Evolutionary conservation across 176 grass and related monocot species (phyloP).

Genomic region (Zoysia pacifica): DNA sequence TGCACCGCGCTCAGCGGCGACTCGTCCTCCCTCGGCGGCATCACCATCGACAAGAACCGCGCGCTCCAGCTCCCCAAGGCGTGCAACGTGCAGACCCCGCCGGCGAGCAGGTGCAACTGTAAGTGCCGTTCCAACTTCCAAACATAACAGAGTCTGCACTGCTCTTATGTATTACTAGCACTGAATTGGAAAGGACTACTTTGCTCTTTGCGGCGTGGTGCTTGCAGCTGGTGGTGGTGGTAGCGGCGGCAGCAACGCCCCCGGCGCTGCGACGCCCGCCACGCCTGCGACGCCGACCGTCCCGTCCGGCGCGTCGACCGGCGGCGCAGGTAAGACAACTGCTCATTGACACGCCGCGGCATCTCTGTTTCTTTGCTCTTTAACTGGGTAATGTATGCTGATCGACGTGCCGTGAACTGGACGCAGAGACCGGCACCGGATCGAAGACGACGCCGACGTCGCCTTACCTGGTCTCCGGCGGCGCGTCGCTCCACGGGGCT

Average conservation of each 20-base stretch:
- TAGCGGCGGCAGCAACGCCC: neutral
- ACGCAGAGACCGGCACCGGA: constrained; percentile 23
- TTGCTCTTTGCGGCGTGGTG: neutral
- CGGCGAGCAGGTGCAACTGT: constrained; percentile 72
- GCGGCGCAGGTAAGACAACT: constrained; percentile 6
- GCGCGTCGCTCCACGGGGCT: constrained; percentile 15
- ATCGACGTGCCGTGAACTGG: neutral
- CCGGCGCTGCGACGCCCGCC: neutral
- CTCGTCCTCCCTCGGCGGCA: constrained; percentile 43
- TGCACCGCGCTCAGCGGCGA: constrained; percentile 59
- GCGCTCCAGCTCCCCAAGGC: constrained; percentile 65
- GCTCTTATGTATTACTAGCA: neutral
- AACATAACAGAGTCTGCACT: neutral
- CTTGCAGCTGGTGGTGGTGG: constrained; percentile 34
- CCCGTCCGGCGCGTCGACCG: neutral
- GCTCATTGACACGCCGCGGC: neutral
- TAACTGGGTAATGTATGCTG: neutral
- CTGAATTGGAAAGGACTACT: neutral
- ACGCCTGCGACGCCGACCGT: constrained; percentile 12
- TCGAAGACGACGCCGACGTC: constrained; percentile 44
- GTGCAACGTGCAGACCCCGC: constrained; percentile 70
- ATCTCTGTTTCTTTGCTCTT: neutral
- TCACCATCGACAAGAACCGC: constrained; percentile 67
- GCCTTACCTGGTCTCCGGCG: constrained; percentile 35
- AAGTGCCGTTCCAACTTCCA: neutral